Conservation (phyloP, 2,329 filamentous ascomycete genomes). For the Cytospora schulzeri region DNA sequence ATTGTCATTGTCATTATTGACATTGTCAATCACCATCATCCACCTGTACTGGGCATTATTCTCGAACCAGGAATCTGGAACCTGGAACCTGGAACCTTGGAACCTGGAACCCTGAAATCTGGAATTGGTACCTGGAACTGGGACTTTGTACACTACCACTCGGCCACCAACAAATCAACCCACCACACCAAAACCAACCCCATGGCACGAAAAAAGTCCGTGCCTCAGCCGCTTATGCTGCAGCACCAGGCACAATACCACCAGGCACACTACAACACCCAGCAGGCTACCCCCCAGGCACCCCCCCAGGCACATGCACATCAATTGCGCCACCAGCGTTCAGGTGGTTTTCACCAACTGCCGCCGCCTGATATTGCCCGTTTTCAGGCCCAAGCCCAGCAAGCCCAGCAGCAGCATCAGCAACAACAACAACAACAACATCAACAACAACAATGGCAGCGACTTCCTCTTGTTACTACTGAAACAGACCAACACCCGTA, state of each 20-base stretch:
- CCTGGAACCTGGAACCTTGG: neutral
- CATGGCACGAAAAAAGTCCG: slow-evolving; percentile 28
- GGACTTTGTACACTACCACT: neutral
- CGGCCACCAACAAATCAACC: neutral
- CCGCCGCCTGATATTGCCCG: too few relatives aligned
- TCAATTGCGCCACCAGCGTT: neutral
- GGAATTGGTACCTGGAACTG: neutral
- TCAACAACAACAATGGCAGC: slow-evolving; percentile 3
- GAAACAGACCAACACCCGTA: slow-evolving; percentile 28
- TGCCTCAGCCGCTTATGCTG: slow-evolving; percentile 22
- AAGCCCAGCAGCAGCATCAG: slow-evolving; percentile 4
- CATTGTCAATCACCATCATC: slow-evolving; percentile 4
- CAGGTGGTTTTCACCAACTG: too few relatives aligned
- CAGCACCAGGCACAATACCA: neutral
- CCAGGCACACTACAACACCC: neutral
- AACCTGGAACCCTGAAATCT: neutral
- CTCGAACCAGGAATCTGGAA: neutral
- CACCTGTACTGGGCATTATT: neutral
- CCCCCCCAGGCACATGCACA: neutral
- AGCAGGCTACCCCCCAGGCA: neutral
- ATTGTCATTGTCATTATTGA: neutral
- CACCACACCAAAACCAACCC: slow-evolving; percentile 13
- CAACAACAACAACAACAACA: slow-evolving; percentile 3
- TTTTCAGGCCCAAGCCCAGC: slow-evolving; percentile 1
- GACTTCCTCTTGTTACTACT: slow-evolving; percentile 31